Base-by-base conservation (phyloP, 768 basidiomycete species). In the Lanmaoa pseudosensibilis region DNA sequence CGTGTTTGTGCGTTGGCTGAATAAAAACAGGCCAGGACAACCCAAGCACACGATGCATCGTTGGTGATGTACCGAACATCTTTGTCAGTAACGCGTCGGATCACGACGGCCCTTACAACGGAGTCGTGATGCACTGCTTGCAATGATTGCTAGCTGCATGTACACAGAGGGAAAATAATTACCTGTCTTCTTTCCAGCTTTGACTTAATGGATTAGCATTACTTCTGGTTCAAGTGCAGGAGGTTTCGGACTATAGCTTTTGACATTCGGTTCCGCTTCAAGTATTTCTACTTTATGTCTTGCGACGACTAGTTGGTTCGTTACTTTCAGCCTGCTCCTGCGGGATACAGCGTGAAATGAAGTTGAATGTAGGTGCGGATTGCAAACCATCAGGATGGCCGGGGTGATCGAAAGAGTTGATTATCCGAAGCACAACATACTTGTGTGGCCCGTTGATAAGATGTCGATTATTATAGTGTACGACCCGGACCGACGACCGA, bases 21-120 rank as follows among this genome's bases (percentile, higher is more conserved):
- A 34, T 19, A 1, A 52, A 54, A 52, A 54, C 49, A 83, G 83
- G 86, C 2, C 79, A 85, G 52, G 87, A 89, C 54, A 87, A 88
- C 64, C 59, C 76, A 5, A 80, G 76, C 56, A 56, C 38, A 2
- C 63, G 76, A 54, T 65, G 58, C 25, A 64, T 57, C 46, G 56
- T 61, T 45, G 58, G 62, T 53, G 55, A 56, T 23, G 64, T 65
- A 40, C 63, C 75, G 0, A 80, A 74, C 48, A 72, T 88, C 49
- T 76, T 83, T 4, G 69, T 65, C 1, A 13, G 80, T 1, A 51
- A 74, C 34, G 41, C 56, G 41, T 39, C 61, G 19, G 74, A 87
- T 51, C 87, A 88, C 56, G 63, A 73, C 46, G 85, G 69, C 3
- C 69, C 68, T 47, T 71, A 71, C 46, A 65, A 70, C 15, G 68